Base-by-base conservation (phyloP, 1,284 basidiomycete species). In the Puccinia polysora region DNA sequence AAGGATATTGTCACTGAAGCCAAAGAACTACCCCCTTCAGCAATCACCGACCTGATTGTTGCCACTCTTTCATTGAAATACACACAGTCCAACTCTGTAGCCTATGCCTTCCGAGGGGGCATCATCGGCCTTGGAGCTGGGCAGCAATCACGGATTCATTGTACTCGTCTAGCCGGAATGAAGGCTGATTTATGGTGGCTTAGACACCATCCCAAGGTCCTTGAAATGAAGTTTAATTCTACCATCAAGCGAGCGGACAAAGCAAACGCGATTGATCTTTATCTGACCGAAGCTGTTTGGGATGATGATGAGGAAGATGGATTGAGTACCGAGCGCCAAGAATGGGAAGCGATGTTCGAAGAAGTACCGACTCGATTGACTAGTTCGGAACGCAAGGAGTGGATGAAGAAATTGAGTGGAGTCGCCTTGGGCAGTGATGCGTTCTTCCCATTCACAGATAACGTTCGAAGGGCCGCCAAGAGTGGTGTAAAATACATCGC, bases 131-230 rank as follows among this genome's bases (percentile, higher is more conserved):
- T 97, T 62, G 95, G 95, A 64, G 96, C 96, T 0, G 95, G 96
- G 15, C 95, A 98, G 81, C 96, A 98, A 81, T 97, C 93, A 8
- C 90, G 95, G 71, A 98, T 99, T 80, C 96, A 99, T 84, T 99
- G 96, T 83, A 99, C 95, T 23, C 89, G 96, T 63, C 87, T 99
- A 56, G 96, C 96, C 0, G 95, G 96, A 12, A 86, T 88, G 75
- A 98, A 99, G 83, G 93, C 93, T n/a, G 96, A 99, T 83, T 86
- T 94, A 77, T 98, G 95, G 93, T 98, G 96, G 95, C 85, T 97
- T 73, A 88, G 95, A 43, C 93, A 97, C 83, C 93, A 97, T 82
- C 89, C 93, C 0, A 88, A 91, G 59, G 93, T 94, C 59, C 87
- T 97, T 75, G 83, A 84, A 12, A 85, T 97, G 55, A 90, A 94